Base-by-base conservation (phyloP, 331 rosid genomes). In the Acacia concinna region DNA sequence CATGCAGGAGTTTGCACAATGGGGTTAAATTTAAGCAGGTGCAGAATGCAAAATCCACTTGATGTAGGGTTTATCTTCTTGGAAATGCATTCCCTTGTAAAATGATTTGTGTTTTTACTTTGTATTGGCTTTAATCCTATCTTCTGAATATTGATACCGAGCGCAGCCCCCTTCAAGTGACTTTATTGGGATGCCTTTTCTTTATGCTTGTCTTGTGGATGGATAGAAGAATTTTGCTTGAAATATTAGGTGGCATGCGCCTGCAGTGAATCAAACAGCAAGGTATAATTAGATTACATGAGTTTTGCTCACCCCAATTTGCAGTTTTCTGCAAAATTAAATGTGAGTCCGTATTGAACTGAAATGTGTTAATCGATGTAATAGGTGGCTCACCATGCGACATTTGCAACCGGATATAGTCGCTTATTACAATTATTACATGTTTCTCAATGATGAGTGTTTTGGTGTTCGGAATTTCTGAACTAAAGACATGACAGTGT, bases 1-100 rank as follows among this genome's bases (percentile, higher is more conserved):
- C 5, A 2, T 83, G 84, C 94, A 88, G 97, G 90, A 87, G 79
- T 73, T 89, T 13, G 78, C 88, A 27, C 83, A 92, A 82, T 88
- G 95, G 97, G 83, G 86, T 76, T 72, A 75, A 3, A 52, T 75
- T 75, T 66, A 87, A 86, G n/a, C 83, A 17, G 67, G 67, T 17
- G 64, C 85, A 77, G 2, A 76, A 78, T 63, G 60, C 74, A 51
- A 84, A 74, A 66, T 47, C 87, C 12, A 79, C 51, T 73, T 25
- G 72, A 21, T 8, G 30, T 6, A 7, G 62, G 28, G 4, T 81
- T 82, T 75, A 9, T 74, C 59, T 4, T 34, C 37, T 44, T 3
- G 63, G 52, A 30, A 34, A 68, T n/a, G 52, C 62, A 30, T 25
- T 80, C 41, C 71, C 66, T 68, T 75, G 40, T 57, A 47, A 17